phyloP scores from a whole-genome alignment of 2,329 filamentous ascomycete species.

The Juglanconis juglandina region DNA sequence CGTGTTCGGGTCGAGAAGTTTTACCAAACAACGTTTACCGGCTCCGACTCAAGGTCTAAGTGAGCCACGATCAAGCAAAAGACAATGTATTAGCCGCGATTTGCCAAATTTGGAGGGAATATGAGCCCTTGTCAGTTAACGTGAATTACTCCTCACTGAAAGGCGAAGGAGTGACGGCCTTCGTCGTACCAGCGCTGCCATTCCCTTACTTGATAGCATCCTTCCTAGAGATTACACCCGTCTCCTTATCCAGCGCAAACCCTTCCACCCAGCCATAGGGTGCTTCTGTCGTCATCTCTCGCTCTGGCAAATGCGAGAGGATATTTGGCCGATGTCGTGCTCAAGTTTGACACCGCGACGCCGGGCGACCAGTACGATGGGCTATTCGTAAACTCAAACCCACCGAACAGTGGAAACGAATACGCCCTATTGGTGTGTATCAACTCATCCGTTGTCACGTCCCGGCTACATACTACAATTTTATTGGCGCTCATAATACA shows the following conservation, averaged over 20 bases:
- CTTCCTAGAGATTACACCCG: constrained; percentile 28
- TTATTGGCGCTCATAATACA: constrained; percentile 17
- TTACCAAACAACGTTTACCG: neutral
- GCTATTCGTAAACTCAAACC: constrained; percentile 17
- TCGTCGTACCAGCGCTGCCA: constrained; percentile 33
- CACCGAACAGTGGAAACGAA: constrained; percentile 18
- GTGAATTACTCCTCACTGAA: constrained; percentile 32
- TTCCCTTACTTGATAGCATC: constrained; percentile 29
- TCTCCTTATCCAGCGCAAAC: constrained; percentile 25
- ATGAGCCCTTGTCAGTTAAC: constrained; percentile 32
- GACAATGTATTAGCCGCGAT: constrained; percentile 20
- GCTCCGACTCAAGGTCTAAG: constrained; percentile 1
- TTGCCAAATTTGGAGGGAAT: constrained; percentile 34
- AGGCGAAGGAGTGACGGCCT: constrained; percentile 29
- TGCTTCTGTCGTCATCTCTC: constrained; percentile 15
- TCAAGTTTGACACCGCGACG: constrained; percentile 3
- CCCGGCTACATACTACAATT: constrained; percentile 25
- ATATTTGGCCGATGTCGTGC: constrained; percentile 17
- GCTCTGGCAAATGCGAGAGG: constrained; percentile 22
- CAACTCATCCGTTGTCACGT: constrained; percentile 21
- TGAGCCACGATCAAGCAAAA: neutral
- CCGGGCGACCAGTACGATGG: constrained; percentile 24
- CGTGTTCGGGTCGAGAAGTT: too few species aligned
- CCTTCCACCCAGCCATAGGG: constrained; percentile 31
- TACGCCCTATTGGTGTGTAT: constrained; percentile 10